These are phyloP conservation scores for Lentinus brumalis DNA, from an alignment of 768 basidiomycete species.

Conservation along the genomic window DNA sequence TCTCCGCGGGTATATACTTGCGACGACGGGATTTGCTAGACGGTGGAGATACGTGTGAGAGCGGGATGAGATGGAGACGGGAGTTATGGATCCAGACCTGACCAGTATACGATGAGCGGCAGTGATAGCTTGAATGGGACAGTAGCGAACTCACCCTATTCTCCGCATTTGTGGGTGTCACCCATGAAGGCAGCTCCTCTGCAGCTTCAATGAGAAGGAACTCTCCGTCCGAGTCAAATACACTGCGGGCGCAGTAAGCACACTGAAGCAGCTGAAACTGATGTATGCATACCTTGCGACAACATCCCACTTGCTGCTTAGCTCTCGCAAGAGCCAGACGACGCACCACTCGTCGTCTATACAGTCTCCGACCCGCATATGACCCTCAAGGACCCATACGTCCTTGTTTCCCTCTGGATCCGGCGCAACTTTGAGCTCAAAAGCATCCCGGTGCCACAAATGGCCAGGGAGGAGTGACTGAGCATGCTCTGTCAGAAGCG, in stretches of 20 bases:
- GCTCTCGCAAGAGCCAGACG: conserved; percentile 84
- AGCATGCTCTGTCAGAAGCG: conserved; percentile 62
- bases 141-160: conserved; percentile 76
- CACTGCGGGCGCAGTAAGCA: conserved; percentile 37
- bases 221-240: conserved; percentile 91
- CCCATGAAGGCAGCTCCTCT: conserved; percentile 85
- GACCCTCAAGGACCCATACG: conserved; percentile 68
- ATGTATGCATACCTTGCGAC: conserved; percentile 65
- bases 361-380: conserved; percentile 91
- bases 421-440: conserved; percentile 69
- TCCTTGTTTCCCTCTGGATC: conserved; percentile 44
- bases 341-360: conserved; percentile 98
- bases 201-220: conserved; percentile 97
- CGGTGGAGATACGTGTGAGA: conserved; percentile 69
- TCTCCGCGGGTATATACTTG: conserved; percentile 43
- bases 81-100: conserved; percentile 92
- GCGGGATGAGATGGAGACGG: conserved; percentile 84
- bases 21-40: conserved; percentile 56
- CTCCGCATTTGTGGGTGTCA: conserved; percentile 86
- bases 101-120: conserved; percentile 13
- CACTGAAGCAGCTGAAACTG: not conserved
- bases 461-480: conserved; percentile 58
- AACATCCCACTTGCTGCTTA: conserved; percentile 79
- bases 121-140: not conserved
- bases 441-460: conserved; percentile 84